These are phyloP conservation scores for Triadica sebifera DNA, from an alignment of 345 rosid species.

Conservation along the genomic window DNA sequence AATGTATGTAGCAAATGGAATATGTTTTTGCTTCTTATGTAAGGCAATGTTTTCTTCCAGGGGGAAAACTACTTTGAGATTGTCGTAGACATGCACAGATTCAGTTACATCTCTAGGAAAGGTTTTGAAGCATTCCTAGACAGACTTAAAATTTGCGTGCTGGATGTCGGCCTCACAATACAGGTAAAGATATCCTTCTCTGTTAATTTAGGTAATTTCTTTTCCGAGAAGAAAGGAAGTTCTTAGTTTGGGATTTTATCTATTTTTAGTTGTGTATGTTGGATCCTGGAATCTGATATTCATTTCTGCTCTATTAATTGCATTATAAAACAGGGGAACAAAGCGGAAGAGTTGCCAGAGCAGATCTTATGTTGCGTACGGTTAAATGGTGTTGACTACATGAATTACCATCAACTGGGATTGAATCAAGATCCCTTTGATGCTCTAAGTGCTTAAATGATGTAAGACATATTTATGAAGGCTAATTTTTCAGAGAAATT, in stretches of 20 bases:
- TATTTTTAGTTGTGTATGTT: background rate
- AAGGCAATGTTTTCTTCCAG: constrained; percentile 35
- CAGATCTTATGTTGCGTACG: constrained; percentile 81
- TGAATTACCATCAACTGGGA: constrained; percentile 54
- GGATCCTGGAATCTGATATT: constrained; percentile 6
- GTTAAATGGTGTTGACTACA: constrained; percentile 71
- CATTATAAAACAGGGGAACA: constrained; percentile 65
- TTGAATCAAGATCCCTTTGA: constrained; percentile 45
- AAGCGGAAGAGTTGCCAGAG: constrained; percentile 92
- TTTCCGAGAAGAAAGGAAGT: background rate
- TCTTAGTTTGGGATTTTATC: background rate
- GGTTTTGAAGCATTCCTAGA: constrained; percentile 91
- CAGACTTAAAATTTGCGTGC: constrained; percentile 69
- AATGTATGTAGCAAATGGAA: background rate
- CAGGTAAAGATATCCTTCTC: constrained; percentile 47
- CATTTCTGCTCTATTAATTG: background rate
- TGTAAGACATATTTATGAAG: constrained; percentile 20
- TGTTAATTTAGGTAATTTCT: background rate
- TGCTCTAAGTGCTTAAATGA: constrained; percentile 19
- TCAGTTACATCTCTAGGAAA: constrained; percentile 91
- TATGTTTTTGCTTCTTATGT: background rate
- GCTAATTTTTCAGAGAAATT: constrained; percentile 18
- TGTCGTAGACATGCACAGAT: constrained; percentile 97
- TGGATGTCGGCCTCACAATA: constrained; percentile 95
- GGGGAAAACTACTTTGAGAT: constrained; percentile 88